phyloP scores from a whole-genome alignment of 2,329 filamentous ascomycete species.

The Lasiodiplodia sp. region DNA sequence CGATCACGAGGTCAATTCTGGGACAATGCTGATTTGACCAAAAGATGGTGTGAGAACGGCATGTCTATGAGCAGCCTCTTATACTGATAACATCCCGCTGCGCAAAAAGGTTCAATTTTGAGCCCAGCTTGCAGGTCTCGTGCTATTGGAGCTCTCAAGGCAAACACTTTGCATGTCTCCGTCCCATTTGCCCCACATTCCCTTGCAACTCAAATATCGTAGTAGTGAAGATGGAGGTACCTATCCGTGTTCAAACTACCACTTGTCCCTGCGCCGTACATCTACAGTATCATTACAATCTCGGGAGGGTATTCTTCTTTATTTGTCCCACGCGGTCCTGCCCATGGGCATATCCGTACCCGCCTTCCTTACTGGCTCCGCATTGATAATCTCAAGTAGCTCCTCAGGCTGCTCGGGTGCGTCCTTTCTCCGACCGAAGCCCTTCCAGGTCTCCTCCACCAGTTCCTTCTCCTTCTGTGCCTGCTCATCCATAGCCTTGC shows the following conservation, averaged over 20 bases:
- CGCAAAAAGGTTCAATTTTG: not conserved
- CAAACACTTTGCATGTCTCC: not conserved
- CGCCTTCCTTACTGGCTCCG: constrained; percentile 35
- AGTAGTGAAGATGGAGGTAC: not conserved
- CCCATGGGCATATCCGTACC: constrained; percentile 24
- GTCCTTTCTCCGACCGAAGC: constrained; percentile 38
- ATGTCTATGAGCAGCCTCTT: not conserved
- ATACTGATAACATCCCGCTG: not conserved
- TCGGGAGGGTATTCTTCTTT: not conserved
- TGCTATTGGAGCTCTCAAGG: not conserved
- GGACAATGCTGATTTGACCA: too few relatives aligned
- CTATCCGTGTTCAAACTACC: not conserved
- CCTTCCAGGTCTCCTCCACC: constrained; percentile 39
- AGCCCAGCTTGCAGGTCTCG: not conserved
- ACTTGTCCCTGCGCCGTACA: not conserved
- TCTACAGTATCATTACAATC: constrained; percentile 21
- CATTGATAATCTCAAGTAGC: constrained; percentile 32
- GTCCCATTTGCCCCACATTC: not conserved
- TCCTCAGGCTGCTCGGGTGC: constrained; percentile 32
- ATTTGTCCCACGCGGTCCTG: constrained; percentile 9
- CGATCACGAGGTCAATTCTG: too few relatives aligned
- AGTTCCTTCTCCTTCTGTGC: constrained; percentile 38
- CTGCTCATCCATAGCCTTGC: constrained; percentile 44
- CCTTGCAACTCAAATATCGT: not conserved
- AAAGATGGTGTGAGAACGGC: too few relatives aligned